Conservation (phyloP, 257 asterid species). For the Mitragyna speciosa region DNA sequence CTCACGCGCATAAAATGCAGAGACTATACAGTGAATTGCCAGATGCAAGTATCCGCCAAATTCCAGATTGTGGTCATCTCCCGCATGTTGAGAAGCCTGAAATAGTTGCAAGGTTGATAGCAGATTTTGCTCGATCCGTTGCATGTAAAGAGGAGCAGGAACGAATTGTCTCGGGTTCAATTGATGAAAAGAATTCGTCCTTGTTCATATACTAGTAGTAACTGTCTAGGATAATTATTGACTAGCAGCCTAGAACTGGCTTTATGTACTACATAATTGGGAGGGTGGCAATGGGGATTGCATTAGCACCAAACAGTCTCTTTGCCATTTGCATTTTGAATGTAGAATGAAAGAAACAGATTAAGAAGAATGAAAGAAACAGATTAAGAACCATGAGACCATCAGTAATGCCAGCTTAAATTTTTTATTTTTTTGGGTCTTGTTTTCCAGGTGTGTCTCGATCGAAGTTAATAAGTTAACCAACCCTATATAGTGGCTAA, state of each 20-base stretch:
- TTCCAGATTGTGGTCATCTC: constrained; percentile 63
- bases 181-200: neutral
- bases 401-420: neutral
- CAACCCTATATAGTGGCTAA: no score
- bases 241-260: neutral
- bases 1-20: constrained; percentile 34
- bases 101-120: constrained; percentile 44
- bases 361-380: neutral
- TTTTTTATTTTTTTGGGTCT: no score
- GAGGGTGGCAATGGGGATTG: neutral
- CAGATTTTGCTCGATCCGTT: constrained; percentile 39
- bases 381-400: neutral
- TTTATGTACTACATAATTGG: neutral
- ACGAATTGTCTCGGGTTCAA: neutral
- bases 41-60: constrained; percentile 41
- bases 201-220: neutral
- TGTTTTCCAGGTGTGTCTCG: neutral
- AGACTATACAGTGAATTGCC: constrained; percentile 51
- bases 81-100: constrained; percentile 77
- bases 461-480: no score
- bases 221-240: neutral
- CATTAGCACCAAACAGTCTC: neutral
- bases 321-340: neutral
- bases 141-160: neutral
- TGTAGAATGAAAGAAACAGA: neutral